Evolutionary conservation across 441 rosid genomes (phyloP).

Genomic region (Isatis lusitanica): DNA sequence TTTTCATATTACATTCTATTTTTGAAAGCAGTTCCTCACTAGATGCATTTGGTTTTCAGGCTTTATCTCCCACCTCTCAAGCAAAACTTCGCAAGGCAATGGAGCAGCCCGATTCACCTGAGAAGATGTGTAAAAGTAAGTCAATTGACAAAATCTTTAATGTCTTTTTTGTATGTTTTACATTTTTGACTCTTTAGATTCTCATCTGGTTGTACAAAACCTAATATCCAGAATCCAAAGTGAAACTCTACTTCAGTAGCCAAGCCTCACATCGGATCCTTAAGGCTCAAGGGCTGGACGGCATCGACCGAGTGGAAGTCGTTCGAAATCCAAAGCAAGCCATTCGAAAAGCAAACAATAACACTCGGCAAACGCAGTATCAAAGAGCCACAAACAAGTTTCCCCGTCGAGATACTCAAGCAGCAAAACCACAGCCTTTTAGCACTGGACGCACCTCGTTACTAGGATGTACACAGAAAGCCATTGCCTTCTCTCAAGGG

Average conservation of each 20-base stretch:
- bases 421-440: conserved; percentile 31
- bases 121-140: conserved; percentile 57
- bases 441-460: conserved; percentile 45
- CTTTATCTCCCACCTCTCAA: conserved; percentile 79
- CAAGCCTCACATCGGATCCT: conserved; percentile 43
- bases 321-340: conserved; percentile 35
- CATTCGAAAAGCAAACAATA: conserved; percentile 35
- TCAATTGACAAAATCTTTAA: conserved; percentile 7
- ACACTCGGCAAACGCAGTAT: conserved; percentile 31
- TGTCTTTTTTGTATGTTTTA: background rate
- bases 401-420: conserved; percentile 36
- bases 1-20: conserved; percentile 13
- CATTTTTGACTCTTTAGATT: conserved; percentile 12
- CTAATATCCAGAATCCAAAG: conserved; percentile 53
- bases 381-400: conserved; percentile 43
- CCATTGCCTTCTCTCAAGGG: conserved; percentile 72
- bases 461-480: conserved; percentile 62
- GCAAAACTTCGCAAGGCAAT: conserved; percentile 64
- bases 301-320: conserved; percentile 44
- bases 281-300: conserved; percentile 46
- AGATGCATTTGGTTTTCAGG: conserved; percentile 48
- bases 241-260: conserved; percentile 55
- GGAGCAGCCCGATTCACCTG: conserved; percentile 48
- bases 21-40: conserved; percentile 27
- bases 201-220: conserved; percentile 9